A percentile compares a stretch with the other conserved stretches of the same genome.
These are phyloP conservation scores for Scedosporium aurantiacum DNA, from an alignment of 2,329 filamentous ascomycete genomes.

Conservation along the genomic window DNA sequence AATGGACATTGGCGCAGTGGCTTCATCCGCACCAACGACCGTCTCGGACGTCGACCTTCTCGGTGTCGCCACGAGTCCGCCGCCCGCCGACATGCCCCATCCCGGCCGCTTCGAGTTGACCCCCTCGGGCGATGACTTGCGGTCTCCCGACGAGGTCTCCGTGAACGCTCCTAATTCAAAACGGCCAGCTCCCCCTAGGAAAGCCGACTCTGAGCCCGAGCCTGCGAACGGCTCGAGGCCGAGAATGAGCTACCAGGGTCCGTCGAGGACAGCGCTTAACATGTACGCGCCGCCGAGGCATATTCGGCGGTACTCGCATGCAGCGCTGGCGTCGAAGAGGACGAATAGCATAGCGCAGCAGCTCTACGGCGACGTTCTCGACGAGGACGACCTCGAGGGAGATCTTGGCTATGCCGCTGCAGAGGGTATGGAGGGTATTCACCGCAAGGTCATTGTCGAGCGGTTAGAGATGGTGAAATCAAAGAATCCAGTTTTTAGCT, in stretches of 20 bases:
- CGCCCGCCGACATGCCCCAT: slow-evolving; percentile 57
- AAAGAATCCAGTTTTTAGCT: slow-evolving; percentile 91
- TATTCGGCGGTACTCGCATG: slow-evolving; percentile 40
- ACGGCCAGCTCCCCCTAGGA: not conserved
- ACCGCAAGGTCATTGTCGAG: slow-evolving; percentile 93
- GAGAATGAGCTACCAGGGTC: slow-evolving; percentile 25
- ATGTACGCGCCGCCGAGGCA: slow-evolving; percentile 29
- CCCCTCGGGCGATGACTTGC: slow-evolving; percentile 28
- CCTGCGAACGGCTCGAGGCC: slow-evolving; percentile 5
- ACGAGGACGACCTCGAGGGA: slow-evolving; percentile 69
- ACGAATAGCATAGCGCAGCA: slow-evolving; percentile 42
- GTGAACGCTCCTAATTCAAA: not conserved
- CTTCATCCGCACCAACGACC: slow-evolving; percentile 22
- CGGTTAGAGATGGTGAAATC: slow-evolving; percentile 90
- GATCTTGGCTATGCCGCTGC: slow-evolving; percentile 92
- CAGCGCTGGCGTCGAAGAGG: slow-evolving; percentile 34
- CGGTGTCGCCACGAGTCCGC: slow-evolving; percentile 39
- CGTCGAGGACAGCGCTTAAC: slow-evolving; percentile 26
- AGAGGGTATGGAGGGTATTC: slow-evolving; percentile 83
- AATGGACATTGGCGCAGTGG: slow-evolving; percentile 66
- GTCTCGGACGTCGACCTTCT: slow-evolving; percentile 54
- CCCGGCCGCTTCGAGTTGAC: slow-evolving; percentile 63
- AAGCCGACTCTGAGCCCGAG: slow-evolving; percentile 6
- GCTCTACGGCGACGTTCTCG: slow-evolving; percentile 39
- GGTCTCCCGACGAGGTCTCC: slow-evolving; percentile 25